Evolutionary conservation across 495 filamentous ascomycete genomes (phyloP).

Genomic region (Annulohypoxylon moriforme): DNA sequence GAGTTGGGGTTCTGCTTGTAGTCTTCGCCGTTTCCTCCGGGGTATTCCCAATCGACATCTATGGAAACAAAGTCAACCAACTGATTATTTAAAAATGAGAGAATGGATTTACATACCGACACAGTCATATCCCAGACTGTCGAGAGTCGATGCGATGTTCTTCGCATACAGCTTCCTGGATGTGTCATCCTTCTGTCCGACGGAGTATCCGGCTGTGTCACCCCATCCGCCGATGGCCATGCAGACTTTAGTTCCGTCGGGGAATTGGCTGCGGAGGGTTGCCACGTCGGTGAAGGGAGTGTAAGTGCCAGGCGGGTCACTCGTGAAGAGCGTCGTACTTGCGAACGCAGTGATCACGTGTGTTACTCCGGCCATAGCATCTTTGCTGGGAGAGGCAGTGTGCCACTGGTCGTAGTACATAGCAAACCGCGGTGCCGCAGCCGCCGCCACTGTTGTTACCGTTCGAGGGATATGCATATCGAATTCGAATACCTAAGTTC

Average conservation of each 20-base stretch:
- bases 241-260: conserved; percentile 65
- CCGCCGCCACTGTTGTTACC: conserved; percentile 29
- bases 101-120: conserved; percentile 47
- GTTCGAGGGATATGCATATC: conserved; percentile 43
- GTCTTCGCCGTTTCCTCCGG: conserved; percentile 69
- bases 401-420: conserved; percentile 54
- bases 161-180: conserved; percentile 66
- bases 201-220: conserved; percentile 65
- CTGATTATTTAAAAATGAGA: neutral
- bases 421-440: conserved; percentile 36
- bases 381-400: conserved; percentile 45
- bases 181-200: conserved; percentile 61
- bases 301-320: conserved; percentile 54
- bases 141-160: conserved; percentile 65
- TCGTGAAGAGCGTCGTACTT: conserved; percentile 62
- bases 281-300: conserved; percentile 63
- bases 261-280: conserved; percentile 63
- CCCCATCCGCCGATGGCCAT: conserved; percentile 75
- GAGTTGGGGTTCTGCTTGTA: conserved; percentile 71
- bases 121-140: conserved; percentile 67
- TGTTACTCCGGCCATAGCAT: conserved; percentile 53
- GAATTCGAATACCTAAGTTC: conserved; percentile 8
- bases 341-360: conserved; percentile 72
- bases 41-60: conserved; percentile 76
- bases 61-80: conserved; percentile 26